Conservation (phyloP, 768 basidiomycete genomes). For the Pleurotus sapidus region DNA sequence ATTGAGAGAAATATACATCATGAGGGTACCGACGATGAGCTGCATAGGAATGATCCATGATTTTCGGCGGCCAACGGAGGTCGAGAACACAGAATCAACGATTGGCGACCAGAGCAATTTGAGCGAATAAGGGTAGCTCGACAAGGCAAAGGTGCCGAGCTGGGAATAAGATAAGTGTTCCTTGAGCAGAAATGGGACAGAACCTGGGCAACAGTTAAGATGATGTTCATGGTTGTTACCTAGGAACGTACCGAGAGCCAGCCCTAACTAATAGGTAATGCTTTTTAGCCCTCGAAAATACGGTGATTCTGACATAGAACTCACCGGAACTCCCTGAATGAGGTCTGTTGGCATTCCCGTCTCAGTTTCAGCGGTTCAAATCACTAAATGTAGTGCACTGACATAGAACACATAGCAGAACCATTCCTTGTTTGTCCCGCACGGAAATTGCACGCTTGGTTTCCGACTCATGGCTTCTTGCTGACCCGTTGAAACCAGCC, state of each 20-base stretch:
- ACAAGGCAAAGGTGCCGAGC: constrained; percentile 89
- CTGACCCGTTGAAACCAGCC: constrained; percentile 38
- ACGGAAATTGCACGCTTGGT: constrained; percentile 53
- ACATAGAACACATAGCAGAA: constrained; percentile 85
- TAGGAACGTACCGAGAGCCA: constrained; percentile 68
- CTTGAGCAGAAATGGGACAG: constrained; percentile 93
- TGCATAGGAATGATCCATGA: constrained; percentile 99
- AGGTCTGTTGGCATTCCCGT: constrained; percentile 43
- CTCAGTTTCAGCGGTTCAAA: constrained; percentile 9
- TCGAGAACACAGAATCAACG: constrained; percentile 86
- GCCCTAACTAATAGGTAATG: constrained; percentile 55
- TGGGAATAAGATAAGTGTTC: constrained; percentile 97
- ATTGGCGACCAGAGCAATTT: constrained; percentile 98
- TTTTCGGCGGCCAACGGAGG: constrained; percentile 87
- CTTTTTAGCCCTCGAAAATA: constrained; percentile 11
- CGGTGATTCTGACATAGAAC: constrained; percentile 20
- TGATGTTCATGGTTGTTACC: background rate
- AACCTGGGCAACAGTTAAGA: constrained; percentile 49
- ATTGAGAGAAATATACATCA: constrained; percentile 75
- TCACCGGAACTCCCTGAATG: constrained; percentile 88
- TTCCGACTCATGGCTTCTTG: constrained; percentile 26
- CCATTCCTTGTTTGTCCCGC: constrained; percentile 84
- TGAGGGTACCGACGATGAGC: constrained; percentile 77
- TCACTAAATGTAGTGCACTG: constrained; percentile 29
- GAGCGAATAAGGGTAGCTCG: constrained; percentile 93